Conservation (phyloP, 2,329 filamentous ascomycete genomes). For the Fusarium secorum region DNA sequence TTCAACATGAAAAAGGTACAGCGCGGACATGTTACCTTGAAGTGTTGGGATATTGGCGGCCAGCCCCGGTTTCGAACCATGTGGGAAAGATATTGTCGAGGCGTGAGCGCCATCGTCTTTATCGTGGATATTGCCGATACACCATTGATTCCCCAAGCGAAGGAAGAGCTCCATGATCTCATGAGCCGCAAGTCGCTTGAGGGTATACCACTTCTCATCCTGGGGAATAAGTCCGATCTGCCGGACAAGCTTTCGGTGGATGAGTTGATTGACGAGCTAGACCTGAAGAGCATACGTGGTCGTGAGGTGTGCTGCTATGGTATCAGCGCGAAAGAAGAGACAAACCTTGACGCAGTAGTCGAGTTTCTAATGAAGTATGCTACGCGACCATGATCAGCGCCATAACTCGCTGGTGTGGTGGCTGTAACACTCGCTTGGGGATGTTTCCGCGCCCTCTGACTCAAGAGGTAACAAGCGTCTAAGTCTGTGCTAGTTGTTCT, state of each 20-base stretch:
- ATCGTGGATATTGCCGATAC: constrained; percentile 96
- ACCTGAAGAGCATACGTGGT: constrained; percentile 86
- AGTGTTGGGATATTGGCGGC: constrained; percentile 98
- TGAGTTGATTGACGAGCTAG: constrained; percentile 90
- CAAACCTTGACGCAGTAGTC: constrained; percentile 94
- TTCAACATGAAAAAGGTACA: constrained; percentile 99
- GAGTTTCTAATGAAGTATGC: constrained; percentile 95
- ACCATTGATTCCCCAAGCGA: constrained; percentile 80
- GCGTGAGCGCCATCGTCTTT: constrained; percentile 97
- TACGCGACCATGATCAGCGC: constrained; percentile 62
- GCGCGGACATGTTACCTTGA: constrained; percentile 96
- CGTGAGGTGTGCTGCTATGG: constrained; percentile 98
- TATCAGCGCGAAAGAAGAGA: constrained; percentile 98
- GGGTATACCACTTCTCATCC: constrained; percentile 89
- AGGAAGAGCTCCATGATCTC: constrained; percentile 89
- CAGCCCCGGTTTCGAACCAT: constrained; percentile 97
- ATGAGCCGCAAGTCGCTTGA: constrained; percentile 84
- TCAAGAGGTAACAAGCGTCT: neutral
- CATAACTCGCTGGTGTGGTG: constrained; percentile 6
- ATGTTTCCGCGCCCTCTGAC: constrained; percentile 2
- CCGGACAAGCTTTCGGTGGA: constrained; percentile 91
- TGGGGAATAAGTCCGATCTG: constrained; percentile 97
- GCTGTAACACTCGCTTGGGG: constrained; percentile 21
- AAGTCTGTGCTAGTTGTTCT: neutral
- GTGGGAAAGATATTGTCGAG: constrained; percentile 99